Evolutionary conservation across 2,329 filamentous ascomycete species (phyloP).

Genomic region (Fusarium sp.): DNA sequence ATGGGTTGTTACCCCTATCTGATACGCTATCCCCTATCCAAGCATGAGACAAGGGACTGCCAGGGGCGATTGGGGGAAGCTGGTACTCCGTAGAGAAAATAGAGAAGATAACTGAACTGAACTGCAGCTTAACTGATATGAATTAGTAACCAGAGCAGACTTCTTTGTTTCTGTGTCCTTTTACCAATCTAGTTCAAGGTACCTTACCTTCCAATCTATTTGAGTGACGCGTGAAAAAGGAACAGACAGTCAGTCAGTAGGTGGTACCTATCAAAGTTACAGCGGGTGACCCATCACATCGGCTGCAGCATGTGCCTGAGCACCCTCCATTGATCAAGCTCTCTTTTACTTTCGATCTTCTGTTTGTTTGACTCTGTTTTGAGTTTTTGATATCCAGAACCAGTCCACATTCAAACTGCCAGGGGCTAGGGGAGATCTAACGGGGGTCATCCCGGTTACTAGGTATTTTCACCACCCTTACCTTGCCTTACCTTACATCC

Average conservation of each 20-base stretch:
- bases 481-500: conserved; percentile 16
- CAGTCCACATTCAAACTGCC: conserved; percentile 17
- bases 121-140: conserved; percentile 10
- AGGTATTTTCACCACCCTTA: conserved; percentile 37
- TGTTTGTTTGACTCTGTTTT: conserved; percentile 35
- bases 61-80: conserved; percentile 33
- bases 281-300: conserved; percentile 18
- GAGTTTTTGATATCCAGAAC: conserved; percentile 33
- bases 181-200: not conserved
- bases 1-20: conserved; percentile 39
- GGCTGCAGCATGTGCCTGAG: conserved; percentile 35
- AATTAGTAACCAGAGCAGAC: not conserved
- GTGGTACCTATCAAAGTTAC: not conserved
- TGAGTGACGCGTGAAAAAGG: conserved; percentile 18
- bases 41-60: conserved; percentile 35
- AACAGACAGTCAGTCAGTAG: not conserved
- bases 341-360: conserved; percentile 26
- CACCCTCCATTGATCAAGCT: conserved; percentile 28
- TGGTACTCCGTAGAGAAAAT: conserved; percentile 5
- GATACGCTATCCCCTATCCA: conserved; percentile 40
- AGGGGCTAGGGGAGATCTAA: conserved; percentile 31
- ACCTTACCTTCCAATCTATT: not conserved
- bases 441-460: conserved; percentile 44
- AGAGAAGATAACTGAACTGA: not conserved
- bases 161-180: conserved; percentile 17